A percentile compares a stretch with the other conserved stretches of the same genome.
phyloP scores from a whole-genome alignment of 495 filamentous ascomycete genomes.

The Friedmanniomyces simplex region DNA sequence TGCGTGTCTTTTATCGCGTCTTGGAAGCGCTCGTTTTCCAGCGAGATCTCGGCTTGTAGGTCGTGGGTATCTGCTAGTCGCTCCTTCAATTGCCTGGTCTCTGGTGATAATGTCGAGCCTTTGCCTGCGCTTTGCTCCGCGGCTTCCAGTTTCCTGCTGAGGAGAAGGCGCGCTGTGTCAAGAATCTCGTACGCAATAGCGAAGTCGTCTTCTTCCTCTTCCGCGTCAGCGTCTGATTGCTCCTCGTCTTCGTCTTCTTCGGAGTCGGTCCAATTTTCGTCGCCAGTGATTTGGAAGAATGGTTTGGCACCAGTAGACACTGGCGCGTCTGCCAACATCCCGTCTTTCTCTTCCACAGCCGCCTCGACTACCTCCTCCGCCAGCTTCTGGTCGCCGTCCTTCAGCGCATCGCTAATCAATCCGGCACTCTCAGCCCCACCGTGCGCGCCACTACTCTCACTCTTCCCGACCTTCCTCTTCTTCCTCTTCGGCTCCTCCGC shows the following conservation, averaged over 20 bases:
- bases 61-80: conserved; percentile 84
- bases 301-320: conserved; percentile 44
- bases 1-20: conserved; percentile 72
- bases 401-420: conserved; percentile 17
- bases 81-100: conserved; percentile 59
- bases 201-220: conserved; percentile 82
- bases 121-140: conserved; percentile 42
- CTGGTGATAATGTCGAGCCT: conserved; percentile 22
- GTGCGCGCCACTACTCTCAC: not conserved
- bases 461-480: conserved; percentile 16
- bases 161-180: conserved; percentile 78
- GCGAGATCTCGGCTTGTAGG: conserved; percentile 82
- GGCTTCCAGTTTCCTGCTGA: conserved; percentile 44
- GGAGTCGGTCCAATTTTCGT: conserved; percentile 76
- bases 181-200: conserved; percentile 82
- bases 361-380: conserved; percentile 38
- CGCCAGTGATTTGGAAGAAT: conserved; percentile 84
- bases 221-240: conserved; percentile 24
- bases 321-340: conserved; percentile 32
- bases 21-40: conserved; percentile 83
- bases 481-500: conserved; percentile 28
- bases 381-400: conserved; percentile 30
- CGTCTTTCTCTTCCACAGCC: conserved; percentile 32
- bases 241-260: conserved; percentile 67
- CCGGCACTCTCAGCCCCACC: conserved; percentile 2